Evolutionary conservation across 1,284 basidiomycete genomes (phyloP).

Genomic region (Inonotus obliquus): DNA sequence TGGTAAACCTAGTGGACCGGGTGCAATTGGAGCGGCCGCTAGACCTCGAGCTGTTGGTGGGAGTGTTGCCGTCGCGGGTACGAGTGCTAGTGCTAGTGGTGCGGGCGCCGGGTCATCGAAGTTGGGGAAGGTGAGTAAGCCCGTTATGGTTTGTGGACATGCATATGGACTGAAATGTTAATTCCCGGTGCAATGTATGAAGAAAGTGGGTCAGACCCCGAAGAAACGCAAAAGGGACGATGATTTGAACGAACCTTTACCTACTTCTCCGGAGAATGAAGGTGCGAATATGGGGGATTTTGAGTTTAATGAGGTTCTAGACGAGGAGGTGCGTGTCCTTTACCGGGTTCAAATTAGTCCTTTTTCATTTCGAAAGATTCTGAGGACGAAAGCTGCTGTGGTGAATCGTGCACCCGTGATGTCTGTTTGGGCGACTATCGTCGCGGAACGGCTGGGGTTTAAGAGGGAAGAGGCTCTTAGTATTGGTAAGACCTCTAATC

Average conservation of each 20-base stretch:
- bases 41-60: slow-evolving; percentile 9
- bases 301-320: slow-evolving; percentile 67
- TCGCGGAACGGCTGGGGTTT: slow-evolving; percentile 85
- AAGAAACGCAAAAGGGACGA: slow-evolving; percentile 50
- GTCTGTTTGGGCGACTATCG: slow-evolving; percentile 87
- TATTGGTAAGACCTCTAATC: slow-evolving; percentile 57
- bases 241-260: slow-evolving; percentile 57
- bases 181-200: not conserved
- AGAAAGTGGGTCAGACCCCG: slow-evolving; percentile 34
- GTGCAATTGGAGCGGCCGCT: slow-evolving; percentile 12
- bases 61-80: slow-evolving; percentile 1
- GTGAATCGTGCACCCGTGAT: slow-evolving; percentile 92
- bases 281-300: slow-evolving; percentile 47
- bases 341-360: too few relatives aligned
- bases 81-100: not conserved
- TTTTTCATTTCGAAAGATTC: slow-evolving; percentile 41
- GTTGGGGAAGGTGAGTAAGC: slow-evolving; percentile 11
- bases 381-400: slow-evolving; percentile 57
- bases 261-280: slow-evolving; percentile 45
- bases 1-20: not conserved
- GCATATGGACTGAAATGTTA: not conserved
- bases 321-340: slow-evolving; percentile 56
- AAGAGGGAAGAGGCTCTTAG: slow-evolving; percentile 84
- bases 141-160: not conserved
- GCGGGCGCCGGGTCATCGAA: slow-evolving; percentile 28